phyloP scores from a whole-genome alignment of 2,329 filamentous ascomycete genomes.

The Aspergillus viridinutans region DNA sequence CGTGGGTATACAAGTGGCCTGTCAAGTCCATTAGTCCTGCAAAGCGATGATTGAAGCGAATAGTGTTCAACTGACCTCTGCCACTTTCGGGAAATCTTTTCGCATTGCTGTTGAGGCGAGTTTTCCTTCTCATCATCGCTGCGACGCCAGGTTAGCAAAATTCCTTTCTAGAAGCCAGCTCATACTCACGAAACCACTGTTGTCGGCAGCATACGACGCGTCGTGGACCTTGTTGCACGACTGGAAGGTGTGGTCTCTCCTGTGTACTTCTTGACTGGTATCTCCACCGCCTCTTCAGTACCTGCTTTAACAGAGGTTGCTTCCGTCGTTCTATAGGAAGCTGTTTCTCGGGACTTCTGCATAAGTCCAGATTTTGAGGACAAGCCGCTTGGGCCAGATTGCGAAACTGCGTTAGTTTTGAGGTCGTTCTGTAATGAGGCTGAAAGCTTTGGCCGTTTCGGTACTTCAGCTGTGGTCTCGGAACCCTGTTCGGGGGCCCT shows the following conservation, averaged over 20 bases:
- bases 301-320: slow-evolving; percentile 7
- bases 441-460: slow-evolving; percentile 29
- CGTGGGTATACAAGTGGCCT: slow-evolving; percentile 44
- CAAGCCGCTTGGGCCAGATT: neutral
- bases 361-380: slow-evolving; percentile 1
- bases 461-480: slow-evolving; percentile 5
- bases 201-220: slow-evolving; percentile 15
- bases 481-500: slow-evolving; percentile 3
- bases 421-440: slow-evolving; percentile 23
- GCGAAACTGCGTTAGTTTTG: slow-evolving; percentile 3
- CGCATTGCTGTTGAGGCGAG: slow-evolving; percentile 3
- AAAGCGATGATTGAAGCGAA: neutral
- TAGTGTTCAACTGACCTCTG: slow-evolving; percentile 8
- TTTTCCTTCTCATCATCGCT: slow-evolving; percentile 16
- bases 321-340: slow-evolving; percentile 4
- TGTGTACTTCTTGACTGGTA: slow-evolving; percentile 28
- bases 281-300: slow-evolving; percentile 14
- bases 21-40: slow-evolving; percentile 4
- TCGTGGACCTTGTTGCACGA: slow-evolving; percentile 31
- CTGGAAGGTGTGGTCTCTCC: slow-evolving; percentile 1
- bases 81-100: slow-evolving; percentile 20
- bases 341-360: neutral
- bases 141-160: slow-evolving; percentile 4
- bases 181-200: slow-evolving; percentile 18
- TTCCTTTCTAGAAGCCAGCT: neutral